Evolutionary conservation across 805 yeast species (phyloP).

Genomic region (Saccharomycopsis microspora): DNA sequence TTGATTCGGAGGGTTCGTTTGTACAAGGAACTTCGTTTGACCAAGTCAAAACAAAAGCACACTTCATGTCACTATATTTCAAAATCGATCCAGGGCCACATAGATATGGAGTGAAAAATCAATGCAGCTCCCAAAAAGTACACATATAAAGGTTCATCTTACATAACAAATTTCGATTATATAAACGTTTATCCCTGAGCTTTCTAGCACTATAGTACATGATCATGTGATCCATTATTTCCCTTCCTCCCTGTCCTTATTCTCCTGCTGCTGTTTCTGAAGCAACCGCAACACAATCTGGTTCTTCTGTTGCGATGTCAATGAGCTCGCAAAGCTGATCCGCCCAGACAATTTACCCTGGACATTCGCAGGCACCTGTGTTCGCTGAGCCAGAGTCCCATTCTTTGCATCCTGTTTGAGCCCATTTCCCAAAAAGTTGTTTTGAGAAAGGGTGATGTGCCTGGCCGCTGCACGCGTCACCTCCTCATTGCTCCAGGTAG

Average conservation of each 20-base stretch:
- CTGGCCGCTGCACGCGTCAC: slow-evolving; percentile 57
- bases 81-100: too few species aligned
- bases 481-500: slow-evolving; percentile 49
- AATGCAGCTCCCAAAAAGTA: too few species aligned
- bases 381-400: neutral
- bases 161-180: too few species aligned
- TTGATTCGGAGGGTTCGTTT: too few species aligned
- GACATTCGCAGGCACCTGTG: neutral
- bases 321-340: slow-evolving; percentile 3
- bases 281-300: slow-evolving; percentile 7
- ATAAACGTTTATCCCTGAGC: too few species aligned
- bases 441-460: slow-evolving; percentile 45
- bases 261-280: slow-evolving; percentile 12
- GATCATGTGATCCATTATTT: too few species aligned
- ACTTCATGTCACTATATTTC: too few species aligned
- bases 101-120: too few species aligned
- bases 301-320: slow-evolving; percentile 13
- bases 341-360: neutral
- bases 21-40: too few species aligned
- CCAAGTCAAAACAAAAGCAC: too few species aligned
- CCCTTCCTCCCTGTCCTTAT: neutral
- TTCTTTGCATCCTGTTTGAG: neutral
- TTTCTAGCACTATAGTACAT: too few species aligned
- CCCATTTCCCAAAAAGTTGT: neutral
- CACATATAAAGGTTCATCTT: too few species aligned